These are phyloP conservation scores for Fonsecaea erecta DNA, from an alignment of 2,329 filamentous ascomycete species.

Conservation along the genomic window DNA sequence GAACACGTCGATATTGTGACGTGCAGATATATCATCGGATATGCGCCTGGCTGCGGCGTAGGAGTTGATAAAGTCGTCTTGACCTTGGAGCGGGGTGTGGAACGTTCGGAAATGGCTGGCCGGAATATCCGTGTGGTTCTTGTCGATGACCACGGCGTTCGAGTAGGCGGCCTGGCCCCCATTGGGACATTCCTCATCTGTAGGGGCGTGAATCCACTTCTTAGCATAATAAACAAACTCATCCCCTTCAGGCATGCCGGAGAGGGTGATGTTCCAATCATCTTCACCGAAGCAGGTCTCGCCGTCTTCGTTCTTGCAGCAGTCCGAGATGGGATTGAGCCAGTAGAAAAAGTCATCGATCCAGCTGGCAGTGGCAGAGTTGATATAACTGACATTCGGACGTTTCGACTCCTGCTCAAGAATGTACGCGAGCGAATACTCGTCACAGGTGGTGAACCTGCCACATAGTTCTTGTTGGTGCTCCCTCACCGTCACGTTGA, in stretches of 20 bases:
- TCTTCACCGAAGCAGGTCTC: slow-evolving; percentile 79
- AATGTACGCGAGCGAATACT: slow-evolving; percentile 82
- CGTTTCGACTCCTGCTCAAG: slow-evolving; percentile 94
- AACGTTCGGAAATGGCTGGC: slow-evolving; percentile 91
- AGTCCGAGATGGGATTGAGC: slow-evolving; percentile 84
- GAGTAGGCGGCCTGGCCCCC: slow-evolving; percentile 88
- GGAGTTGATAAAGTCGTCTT: slow-evolving; percentile 89
- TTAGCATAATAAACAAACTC: slow-evolving; percentile 87
- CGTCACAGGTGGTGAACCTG: slow-evolving; percentile 85
- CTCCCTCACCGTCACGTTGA: slow-evolving; percentile 75
- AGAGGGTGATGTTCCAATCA: slow-evolving; percentile 84
- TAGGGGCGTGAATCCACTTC: slow-evolving; percentile 80
- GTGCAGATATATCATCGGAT: slow-evolving; percentile 71
- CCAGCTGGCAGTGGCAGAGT: slow-evolving; percentile 90
- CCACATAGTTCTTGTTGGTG: slow-evolving; percentile 89
- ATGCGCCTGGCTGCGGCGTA: slow-evolving; percentile 90
- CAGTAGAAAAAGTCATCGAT: slow-evolving; percentile 95
- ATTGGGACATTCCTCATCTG: slow-evolving; percentile 81
- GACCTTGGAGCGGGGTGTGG: slow-evolving; percentile 83
- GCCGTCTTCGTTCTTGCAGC: slow-evolving; percentile 71
- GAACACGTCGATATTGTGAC: slow-evolving; percentile 82
- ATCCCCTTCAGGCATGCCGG: slow-evolving; percentile 89
- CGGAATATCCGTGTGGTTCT: slow-evolving; percentile 67
- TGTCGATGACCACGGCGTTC: slow-evolving; percentile 78
- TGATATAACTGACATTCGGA: slow-evolving; percentile 82